Evolutionary conservation across 768 basidiomycete genomes (phyloP).

Genomic region (Lactarius indigo): DNA sequence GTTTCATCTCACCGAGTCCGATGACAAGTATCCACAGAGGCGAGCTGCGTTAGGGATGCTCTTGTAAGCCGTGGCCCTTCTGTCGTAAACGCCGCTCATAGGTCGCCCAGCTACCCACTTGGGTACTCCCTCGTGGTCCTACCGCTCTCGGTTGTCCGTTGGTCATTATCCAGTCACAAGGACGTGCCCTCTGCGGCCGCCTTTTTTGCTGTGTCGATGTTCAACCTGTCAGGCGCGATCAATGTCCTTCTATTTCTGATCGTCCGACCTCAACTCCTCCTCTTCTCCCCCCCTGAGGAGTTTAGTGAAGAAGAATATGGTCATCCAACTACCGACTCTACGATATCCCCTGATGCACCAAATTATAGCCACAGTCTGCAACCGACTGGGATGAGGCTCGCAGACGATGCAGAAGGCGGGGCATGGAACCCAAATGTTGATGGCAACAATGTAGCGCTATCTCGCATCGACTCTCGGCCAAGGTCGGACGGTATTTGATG

Average conservation of each 20-base stretch:
- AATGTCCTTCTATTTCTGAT: slow-evolving; percentile 40
- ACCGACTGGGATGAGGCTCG: neutral
- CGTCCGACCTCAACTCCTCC: slow-evolving; percentile 35
- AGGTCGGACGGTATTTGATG: neutral
- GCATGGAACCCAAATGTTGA: neutral
- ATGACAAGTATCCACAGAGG: slow-evolving; percentile 10
- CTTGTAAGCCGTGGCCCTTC: slow-evolving; percentile 28
- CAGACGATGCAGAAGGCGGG: neutral
- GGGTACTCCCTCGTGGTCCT: slow-evolving; percentile 39
- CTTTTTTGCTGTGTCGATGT: slow-evolving; percentile 35
- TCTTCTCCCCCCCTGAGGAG: slow-evolving; percentile 28
- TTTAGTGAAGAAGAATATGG: neutral
- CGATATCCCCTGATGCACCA: neutral
- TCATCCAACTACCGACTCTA: neutral
- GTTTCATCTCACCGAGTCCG: slow-evolving; percentile 26
- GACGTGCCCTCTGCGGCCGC: slow-evolving; percentile 32
- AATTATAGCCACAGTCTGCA: neutral
- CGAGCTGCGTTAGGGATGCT: slow-evolving; percentile 24
- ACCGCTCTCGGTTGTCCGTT: slow-evolving; percentile 40
- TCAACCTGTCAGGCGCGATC: slow-evolving; percentile 38
- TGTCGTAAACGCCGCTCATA: neutral
- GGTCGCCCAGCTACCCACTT: slow-evolving; percentile 37
- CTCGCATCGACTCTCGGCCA: neutral
- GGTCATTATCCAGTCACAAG: slow-evolving; percentile 33
- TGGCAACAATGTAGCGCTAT: neutral